Conservation (phyloP, 176 grass and related monocot genomes). For the Cenchrus fungigraminus region DNA sequence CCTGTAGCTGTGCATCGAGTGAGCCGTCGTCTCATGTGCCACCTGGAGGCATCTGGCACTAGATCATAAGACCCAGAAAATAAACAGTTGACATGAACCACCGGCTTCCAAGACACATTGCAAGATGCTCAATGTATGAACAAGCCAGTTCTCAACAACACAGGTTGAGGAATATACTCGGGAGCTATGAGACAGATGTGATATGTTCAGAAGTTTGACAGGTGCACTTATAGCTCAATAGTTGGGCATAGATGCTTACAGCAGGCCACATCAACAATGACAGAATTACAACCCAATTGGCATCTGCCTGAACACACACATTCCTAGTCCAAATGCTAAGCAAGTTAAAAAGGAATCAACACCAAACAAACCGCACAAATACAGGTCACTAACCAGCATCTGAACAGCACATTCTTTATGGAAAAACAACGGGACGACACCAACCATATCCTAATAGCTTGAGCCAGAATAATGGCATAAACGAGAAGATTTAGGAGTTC, state of each 20-base stretch:
- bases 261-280: not conserved
- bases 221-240: not conserved
- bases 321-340: constrained; percentile 9
- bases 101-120: not conserved
- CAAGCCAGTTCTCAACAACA: not conserved
- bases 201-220: not conserved
- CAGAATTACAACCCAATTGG: constrained; percentile 25
- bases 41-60: not conserved
- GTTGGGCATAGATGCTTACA: not conserved
- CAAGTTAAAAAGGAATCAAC: constrained; percentile 21
- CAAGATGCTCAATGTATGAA: not conserved
- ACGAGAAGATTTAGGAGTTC: constrained; percentile 33
- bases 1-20: not conserved
- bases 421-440: not conserved
- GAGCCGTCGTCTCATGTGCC: not conserved
- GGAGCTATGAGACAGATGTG: not conserved
- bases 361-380: constrained; percentile 30
- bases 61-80: not conserved
- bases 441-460: not conserved
- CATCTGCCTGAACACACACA: not conserved
- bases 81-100: not conserved
- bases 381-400: not conserved
- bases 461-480: constrained; percentile 35
- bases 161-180: not conserved
- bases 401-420: constrained; percentile 10